phyloP scores from a whole-genome alignment of 495 filamentous ascomycete genomes.

The Hyphodiscus hymeniophilus region DNA sequence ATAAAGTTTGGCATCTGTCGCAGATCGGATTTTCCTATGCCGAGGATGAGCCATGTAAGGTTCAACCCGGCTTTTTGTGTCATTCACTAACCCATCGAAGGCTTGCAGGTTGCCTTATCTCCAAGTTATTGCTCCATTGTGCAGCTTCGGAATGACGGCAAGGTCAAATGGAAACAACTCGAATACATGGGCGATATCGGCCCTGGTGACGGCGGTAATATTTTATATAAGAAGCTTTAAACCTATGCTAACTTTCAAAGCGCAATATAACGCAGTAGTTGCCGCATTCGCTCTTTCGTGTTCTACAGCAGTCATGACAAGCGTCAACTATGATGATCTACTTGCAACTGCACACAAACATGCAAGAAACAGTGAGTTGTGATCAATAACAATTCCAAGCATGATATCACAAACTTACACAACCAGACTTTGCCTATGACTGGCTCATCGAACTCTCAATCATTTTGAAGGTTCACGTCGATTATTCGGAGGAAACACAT shows the following conservation, averaged over 20 bases:
- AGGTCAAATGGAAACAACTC: conserved; percentile 54
- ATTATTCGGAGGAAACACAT: conserved; percentile 59
- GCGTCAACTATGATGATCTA: conserved; percentile 65
- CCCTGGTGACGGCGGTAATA: conserved; percentile 35
- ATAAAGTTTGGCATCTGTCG: conserved; percentile 55
- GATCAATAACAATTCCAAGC: background rate
- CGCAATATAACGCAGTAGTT: conserved; percentile 31
- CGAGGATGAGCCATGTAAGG: conserved; percentile 39
- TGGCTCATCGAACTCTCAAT: conserved; percentile 57
- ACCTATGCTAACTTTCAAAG: conserved; percentile 16
- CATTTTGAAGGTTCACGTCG: conserved; percentile 56
- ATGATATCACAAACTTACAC: conserved; percentile 22
- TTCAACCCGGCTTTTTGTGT: background rate
- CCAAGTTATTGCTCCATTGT: conserved; percentile 64
- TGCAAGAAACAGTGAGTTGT: conserved; percentile 29
- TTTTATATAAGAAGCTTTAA: background rate
- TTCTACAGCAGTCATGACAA: conserved; percentile 40
- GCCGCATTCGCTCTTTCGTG: conserved; percentile 30
- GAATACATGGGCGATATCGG: conserved; percentile 40
- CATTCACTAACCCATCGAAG: conserved; percentile 26
- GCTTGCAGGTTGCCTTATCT: conserved; percentile 60
- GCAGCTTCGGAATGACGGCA: conserved; percentile 55
- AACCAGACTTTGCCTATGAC: conserved; percentile 40
- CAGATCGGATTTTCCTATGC: conserved; percentile 69
- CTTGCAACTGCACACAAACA: conserved; percentile 54